Base-by-base conservation (phyloP, 306 rosid species). In the Cicer arietinum region DNA sequence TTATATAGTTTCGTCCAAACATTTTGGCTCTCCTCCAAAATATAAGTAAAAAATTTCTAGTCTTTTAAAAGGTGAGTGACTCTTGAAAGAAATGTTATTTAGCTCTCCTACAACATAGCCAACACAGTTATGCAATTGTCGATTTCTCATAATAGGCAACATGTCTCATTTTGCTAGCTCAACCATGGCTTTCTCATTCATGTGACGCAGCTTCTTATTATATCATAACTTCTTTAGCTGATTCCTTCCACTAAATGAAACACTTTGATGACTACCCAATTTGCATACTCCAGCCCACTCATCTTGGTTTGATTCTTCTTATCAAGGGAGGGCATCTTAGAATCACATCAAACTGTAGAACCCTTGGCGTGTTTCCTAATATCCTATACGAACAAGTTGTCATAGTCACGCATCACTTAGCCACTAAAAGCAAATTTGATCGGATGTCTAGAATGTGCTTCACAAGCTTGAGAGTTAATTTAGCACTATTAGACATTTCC, bases 121-220 rank as follows among this genome's bases (percentile, higher is more conserved):
- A 48, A 48, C 54, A 48, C 54, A 48, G 16, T 48, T 48, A 48
- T 11, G 16, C 54, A 48, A 48, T 43, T 43, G 6, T 13, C 18
- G 54, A 48, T 48, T 48, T 48, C 54, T 48, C 54, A 48, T 48
- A n/a, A 48, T 48, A 48, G 16, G 54, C 54, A 48, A 48, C 16
- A 48, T 1, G 0, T 48, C 7, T 48, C 53, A 48, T 48, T 48
- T 48, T 17, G 11, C 54, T 48, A 48, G 54, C 14, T 11, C 6
- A 48, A n/a, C 7, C 14, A 48, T 48, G 54, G n/a, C n/a, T 48
- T 48, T 48, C 7, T 4, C 6, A 13, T 48, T 48, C 14, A 48
- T 12, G 14, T 1, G 14, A 48, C 54, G 3, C 16, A n/a, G 13
- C 16, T 13, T 48, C 54, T 48, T 48, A 12, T 48, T 8, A 9